A percentile compares a stretch with the other conserved stretches of the same genome.
Evolutionary conservation across 371 early-diverging fungal species (phyloP).

Genomic region (Mucor mucedo): DNA sequence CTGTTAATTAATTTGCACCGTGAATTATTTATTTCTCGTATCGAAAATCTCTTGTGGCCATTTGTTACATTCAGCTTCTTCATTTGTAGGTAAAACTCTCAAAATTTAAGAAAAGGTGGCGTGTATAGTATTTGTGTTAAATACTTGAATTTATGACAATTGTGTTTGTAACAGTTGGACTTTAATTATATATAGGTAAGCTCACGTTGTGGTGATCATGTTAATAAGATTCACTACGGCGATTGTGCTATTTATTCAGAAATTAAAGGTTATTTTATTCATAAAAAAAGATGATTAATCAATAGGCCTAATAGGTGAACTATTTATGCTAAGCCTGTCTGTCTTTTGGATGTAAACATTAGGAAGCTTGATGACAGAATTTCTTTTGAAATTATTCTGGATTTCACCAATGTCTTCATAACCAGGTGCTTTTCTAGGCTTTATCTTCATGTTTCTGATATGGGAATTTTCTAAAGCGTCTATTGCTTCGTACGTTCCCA

Average conservation of each 20-base stretch:
- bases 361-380: constrained; percentile 15
- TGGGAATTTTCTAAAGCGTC: constrained; percentile 23
- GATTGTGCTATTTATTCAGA: constrained; percentile 12
- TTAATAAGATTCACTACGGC: constrained; percentile 14
- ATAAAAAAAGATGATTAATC: constrained; percentile 17
- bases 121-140: constrained; percentile 12
- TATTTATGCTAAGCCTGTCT: constrained; percentile 18
- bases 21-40: constrained; percentile 16
- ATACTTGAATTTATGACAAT: constrained; percentile 8
- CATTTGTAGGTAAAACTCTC: constrained; percentile 16
- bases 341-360: constrained; percentile 23
- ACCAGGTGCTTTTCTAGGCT: constrained; percentile 24
- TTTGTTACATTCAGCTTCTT: constrained; percentile 16
- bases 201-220: constrained; percentile 16
- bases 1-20: constrained; percentile 13
- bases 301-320: constrained; percentile 17
- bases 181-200: constrained; percentile 10
- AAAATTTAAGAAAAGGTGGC: constrained; percentile 8
- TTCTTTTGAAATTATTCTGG: constrained; percentile 27
- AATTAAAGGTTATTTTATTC: constrained; percentile 15
- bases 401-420: constrained; percentile 25
- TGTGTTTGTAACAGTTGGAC: constrained; percentile 11
- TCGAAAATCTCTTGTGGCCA: constrained; percentile 8
- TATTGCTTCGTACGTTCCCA: constrained; percentile 22
- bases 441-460: constrained; percentile 25